Base-by-base conservation (phyloP, 2,329 filamentous ascomycete genomes). In the Beauveria caledonica region DNA sequence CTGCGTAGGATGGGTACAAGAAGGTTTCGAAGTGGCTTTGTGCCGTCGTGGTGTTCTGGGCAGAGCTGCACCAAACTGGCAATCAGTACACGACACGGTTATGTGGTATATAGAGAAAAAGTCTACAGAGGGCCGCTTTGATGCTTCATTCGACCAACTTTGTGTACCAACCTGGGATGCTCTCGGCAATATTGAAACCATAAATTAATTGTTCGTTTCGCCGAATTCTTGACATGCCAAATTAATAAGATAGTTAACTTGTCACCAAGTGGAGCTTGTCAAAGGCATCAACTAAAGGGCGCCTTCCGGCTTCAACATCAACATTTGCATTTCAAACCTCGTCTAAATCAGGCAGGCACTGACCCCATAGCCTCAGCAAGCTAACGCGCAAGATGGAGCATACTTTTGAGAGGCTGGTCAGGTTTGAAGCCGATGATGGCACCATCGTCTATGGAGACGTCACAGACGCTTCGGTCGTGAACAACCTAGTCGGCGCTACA, bases 1-100 rank as follows among this genome's bases (percentile, higher is more conserved):
- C 61, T 78, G 76, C 65, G 72, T 78, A 0, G 62, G 27, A 0
- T 79, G 75, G 76, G 71, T 77, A 3, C 69, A 72, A 60, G 75
- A 79, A 63, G 75, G 74, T 3, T 62, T 78, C 36, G 62, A 70
- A 58, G 60, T 17, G 5, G 57, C 73, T 9, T 19, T 66, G 54
- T 57, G 60, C 9, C 71, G 75, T 63, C 58, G 58, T 0, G 70
- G 69, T 36, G 68, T 65, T 7, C 58, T 77, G n/a, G 71, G 71
- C 6, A 74, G 67, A 3, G 68, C 64, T 23, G 62, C 67, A 0
- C 44, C 64, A 7, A 66, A 71, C 23, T 78, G 74, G 76, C 60
- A 64, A 7, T 63, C 33, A 9, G 69, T 77, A 3, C 69, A 72
- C 13, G 67, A 73, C 46, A 65, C 65, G 3, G 72, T 70, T 3